Conservation (phyloP, 1,284 basidiomycete species). For the Ganoderma lucidum region DNA sequence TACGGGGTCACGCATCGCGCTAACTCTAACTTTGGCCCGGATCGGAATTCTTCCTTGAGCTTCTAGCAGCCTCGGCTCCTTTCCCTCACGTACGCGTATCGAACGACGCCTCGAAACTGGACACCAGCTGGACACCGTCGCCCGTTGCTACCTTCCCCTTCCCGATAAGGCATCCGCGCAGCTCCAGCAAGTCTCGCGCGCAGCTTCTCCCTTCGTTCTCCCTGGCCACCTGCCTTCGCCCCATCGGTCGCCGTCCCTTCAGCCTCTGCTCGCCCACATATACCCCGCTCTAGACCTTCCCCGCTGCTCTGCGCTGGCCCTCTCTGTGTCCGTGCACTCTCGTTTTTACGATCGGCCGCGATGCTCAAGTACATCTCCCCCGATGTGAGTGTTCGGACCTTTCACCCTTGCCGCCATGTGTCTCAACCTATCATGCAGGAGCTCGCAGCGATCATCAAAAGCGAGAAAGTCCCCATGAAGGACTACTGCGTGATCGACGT, state of each 20-base stretch:
- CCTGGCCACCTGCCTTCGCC: slow-evolving; percentile 5
- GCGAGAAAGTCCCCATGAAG: slow-evolving; percentile 59
- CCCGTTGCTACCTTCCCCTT: slow-evolving; percentile 24
- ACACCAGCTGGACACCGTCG: neutral
- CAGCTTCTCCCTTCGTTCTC: slow-evolving; percentile 24
- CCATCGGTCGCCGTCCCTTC: slow-evolving; percentile 4
- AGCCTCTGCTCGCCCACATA: neutral
- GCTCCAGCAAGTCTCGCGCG: slow-evolving; percentile 15
- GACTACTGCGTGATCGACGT: slow-evolving; percentile 83
- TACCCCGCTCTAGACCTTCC: slow-evolving; percentile 1
- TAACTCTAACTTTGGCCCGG: neutral
- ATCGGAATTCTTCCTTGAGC: neutral
- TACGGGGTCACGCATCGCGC: neutral
- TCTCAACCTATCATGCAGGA: slow-evolving; percentile 53
- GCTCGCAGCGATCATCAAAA: slow-evolving; percentile 71
- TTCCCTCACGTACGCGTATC: neutral
- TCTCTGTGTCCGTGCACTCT: neutral
- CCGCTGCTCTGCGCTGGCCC: neutral
- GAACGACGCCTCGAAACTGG: neutral
- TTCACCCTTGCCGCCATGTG: neutral
- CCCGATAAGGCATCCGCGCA: slow-evolving; percentile 28
- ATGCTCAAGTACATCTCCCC: slow-evolving; percentile 43
- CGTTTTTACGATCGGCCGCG: slow-evolving; percentile 16
- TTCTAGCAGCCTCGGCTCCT: slow-evolving; percentile 11
- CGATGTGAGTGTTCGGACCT: slow-evolving; percentile 35